Base-by-base conservation (phyloP, 1,284 basidiomycete species). In the Moesziomyces parantarcticus region DNA sequence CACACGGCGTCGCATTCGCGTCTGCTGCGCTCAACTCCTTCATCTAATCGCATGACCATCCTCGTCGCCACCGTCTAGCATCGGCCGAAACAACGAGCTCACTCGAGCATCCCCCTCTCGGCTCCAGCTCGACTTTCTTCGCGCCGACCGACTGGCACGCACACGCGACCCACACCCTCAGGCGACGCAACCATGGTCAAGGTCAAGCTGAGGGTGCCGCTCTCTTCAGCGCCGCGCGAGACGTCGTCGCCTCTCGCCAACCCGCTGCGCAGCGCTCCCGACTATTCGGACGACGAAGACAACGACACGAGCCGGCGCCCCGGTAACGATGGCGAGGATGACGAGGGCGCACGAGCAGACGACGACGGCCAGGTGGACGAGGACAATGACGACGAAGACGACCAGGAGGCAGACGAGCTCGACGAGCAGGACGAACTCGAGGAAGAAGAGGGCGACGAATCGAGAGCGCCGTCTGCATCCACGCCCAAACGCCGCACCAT, bases 151-250 rank as follows among this genome's bases (percentile, higher is more conserved):
- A 32, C 29, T 32, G 11, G 11, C 29, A 32, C n/a, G n/a, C n/a
- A n/a, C n/a, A n/a, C n/a, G n/a, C n/a, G n/a, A 21, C 21, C 18
- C 39, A 10, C 29, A 13, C 5, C 9, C 10, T 34, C 42, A 39
- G 34, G n/a, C 26, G 47, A 7, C 34, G 29, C 29, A 11, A 32
- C 29, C 10, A 61, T 68, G 65, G 62, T 74, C 58, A 74, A 74
- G 41, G 71, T 74, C 55, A 74, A 70, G 59, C 46, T 74, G 49
- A 58, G 71, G 34, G 71, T 74, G 3, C 71, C 71, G 8, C 71
- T 74, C 61, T 69, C 71, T 0, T 66, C 66, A 1, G 58, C 71
- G 23, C 62, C 62, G 13, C 70, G 70, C 65, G 63, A 73, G 26
- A 61, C 70, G n/a, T 64, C 64, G 4, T 68, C 70, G 9, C 70